Base-by-base conservation (phyloP, 1,284 basidiomycete species). In the Cerioporus squamosus region DNA sequence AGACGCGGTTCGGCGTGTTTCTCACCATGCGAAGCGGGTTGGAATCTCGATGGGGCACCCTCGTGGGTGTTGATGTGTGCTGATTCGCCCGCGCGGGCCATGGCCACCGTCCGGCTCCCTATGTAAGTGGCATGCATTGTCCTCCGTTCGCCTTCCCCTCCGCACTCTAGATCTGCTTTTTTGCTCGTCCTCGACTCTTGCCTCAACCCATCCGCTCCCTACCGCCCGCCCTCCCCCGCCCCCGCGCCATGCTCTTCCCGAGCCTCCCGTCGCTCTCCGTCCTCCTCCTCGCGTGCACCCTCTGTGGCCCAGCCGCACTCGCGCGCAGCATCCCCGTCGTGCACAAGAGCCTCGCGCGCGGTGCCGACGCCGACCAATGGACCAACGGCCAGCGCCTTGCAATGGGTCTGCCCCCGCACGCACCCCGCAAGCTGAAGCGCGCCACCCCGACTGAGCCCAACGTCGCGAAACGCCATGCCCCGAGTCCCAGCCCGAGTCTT, bases 361-460 rank as follows among this genome's bases (percentile, higher is more conserved):
- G 53, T 14, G 26, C 39, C 18, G 39, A 36, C 22, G 15, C 53
- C 2, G 45, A 53, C 6, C n/a, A 50, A 22, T 64, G 59, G 63
- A 69, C 66, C 39, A 69, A 69, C 43, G 68, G 61, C 6, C 51
- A 66, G 51, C 61, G 68, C 40, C 51, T 69, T 47, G 63, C 66
- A 10, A 58, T 59, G 2, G 65, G 66, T 6, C 57, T 69, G 46
- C 63, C 68, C 26, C 66, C 62, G 23, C 63, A 59, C 42, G 58
- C 60, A 6, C 68, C 68, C 42, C 63, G 60, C 33, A 47, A 42
- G 20, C 39, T 52, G 42, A 59, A 61, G 44, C 63, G 57, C 40
- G 54, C 57, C 36, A 59, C 63, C 36, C 52, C 56, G 47, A 59
- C 61, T 12, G 55, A 49, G 36, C 56, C 59, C 22, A 51, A 50